Base-by-base conservation (phyloP, 352 stramenopile genomes). In the Globisporangium cylindrosporum region DNA sequence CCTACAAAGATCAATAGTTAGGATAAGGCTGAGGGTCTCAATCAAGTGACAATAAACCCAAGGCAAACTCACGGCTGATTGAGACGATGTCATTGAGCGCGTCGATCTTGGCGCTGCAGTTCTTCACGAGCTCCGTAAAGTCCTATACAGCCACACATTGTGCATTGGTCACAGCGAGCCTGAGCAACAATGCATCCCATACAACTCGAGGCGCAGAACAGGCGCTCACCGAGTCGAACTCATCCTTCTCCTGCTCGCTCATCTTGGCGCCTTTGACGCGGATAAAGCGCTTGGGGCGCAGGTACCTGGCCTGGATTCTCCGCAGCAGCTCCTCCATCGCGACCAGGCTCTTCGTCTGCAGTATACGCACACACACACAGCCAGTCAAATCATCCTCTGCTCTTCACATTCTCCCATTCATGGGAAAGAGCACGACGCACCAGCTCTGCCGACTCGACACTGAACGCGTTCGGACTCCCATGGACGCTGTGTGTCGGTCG, bases 201-300 rank as follows among this genome's bases (percentile, higher is more conserved):
- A 51, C 14, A n/a, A 27, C 24, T 15, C 24, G 2, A 38, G 38
- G 32, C 6, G 29, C 22, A 32, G 25, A 59, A 14, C 29, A 20
- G 6, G 20, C 2, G 38, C 77, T 27, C 73, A 93, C 85, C 25
- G 77, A 74, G 68, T 93, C 86, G 62, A 93, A 76, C 64, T 90
- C 86, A 65, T 92, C 83, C 72, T 93, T 93, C 57, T 92, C 81
- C 51, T 74, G 67, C 75, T 92, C 84, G 48, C 70, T 90, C 82
- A 94, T 91, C 29, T 64, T 71, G 10, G 74, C 69, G 46, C 78
- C 81, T 76, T 90, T 90, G 10, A 78, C 66, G 49, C 86, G 84
- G 25, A 94, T 66, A 66, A 90, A 90, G 10, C 69, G 67, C 62
- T 84, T 91, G 14, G 84, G 76, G n/a, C 77, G 67, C 27, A 82